Percentiles rank a stretch among this genome's conserved stretches.
Conservation (phyloP, 177 flowering plant genomes). For the Vitis hybrid region DNA sequence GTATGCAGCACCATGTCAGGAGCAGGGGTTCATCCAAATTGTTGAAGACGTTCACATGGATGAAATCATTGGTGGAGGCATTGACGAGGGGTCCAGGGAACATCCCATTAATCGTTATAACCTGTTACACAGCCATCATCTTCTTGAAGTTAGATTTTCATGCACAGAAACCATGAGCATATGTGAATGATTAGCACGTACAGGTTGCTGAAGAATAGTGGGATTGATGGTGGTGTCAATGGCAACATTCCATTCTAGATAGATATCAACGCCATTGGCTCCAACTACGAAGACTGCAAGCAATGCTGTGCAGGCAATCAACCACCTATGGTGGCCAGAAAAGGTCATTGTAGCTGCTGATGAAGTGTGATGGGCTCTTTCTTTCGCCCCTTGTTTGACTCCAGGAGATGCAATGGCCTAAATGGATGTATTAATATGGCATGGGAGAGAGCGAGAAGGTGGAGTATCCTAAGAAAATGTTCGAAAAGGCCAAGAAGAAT, state of each 20-base stretch:
- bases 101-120: slow-evolving; percentile 66
- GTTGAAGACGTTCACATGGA: slow-evolving; percentile 63
- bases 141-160: not conserved
- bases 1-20: slow-evolving; percentile 52
- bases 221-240: slow-evolving; percentile 31
- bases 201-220: slow-evolving; percentile 32
- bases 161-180: not conserved
- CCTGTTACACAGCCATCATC: slow-evolving; percentile 29
- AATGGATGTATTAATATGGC: not conserved
- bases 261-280: slow-evolving; percentile 40
- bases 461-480: slow-evolving; percentile 3
- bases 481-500: not conserved
- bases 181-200: slow-evolving; percentile 12
- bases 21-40: slow-evolving; percentile 64
- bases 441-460: not conserved
- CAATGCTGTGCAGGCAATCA: slow-evolving; percentile 6
- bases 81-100: slow-evolving; percentile 78
- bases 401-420: not conserved
- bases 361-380: not conserved
- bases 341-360: slow-evolving; percentile 5
- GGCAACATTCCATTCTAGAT: slow-evolving; percentile 53
- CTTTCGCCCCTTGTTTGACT: not conserved
- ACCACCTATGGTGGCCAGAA: slow-evolving; percentile 4
- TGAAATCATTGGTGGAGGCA: slow-evolving; percentile 53
- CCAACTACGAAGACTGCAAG: slow-evolving; percentile 17